Percentiles rank a stretch among this genome's conserved stretches.
These are phyloP conservation scores for Chlorella sp. DNA, from an alignment of 139 green algal species.

Conservation along the genomic window DNA sequence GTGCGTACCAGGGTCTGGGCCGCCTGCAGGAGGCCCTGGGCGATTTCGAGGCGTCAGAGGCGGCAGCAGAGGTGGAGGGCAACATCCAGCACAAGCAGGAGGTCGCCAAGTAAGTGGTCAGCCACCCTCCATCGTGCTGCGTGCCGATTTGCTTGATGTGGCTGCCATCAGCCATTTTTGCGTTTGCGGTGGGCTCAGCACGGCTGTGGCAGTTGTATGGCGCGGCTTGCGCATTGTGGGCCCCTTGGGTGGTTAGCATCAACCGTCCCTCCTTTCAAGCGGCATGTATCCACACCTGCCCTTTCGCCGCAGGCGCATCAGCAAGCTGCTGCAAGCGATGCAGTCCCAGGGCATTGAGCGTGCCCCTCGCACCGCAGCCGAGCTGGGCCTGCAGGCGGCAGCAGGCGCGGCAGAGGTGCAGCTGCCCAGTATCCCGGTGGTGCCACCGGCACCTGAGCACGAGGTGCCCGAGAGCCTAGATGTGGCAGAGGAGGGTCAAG, in stretches of 20 bases:
- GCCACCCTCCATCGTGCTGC: no score
- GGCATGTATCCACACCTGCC: background rate
- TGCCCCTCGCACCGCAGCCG: background rate
- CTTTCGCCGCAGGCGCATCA: slow-evolving; percentile 4
- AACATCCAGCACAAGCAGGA: background rate
- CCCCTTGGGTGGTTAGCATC: no score
- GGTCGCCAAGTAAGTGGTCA: slow-evolving; percentile 8
- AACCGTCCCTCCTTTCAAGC: background rate
- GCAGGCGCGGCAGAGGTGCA: background rate
- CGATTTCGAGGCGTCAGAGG: background rate
- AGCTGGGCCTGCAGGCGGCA: background rate
- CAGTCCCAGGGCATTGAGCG: background rate
- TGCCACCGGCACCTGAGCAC: background rate
- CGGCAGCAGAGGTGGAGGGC: background rate
- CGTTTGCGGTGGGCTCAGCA: no score
- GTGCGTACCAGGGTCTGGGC: background rate
- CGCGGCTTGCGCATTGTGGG: no score
- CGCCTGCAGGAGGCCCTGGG: slow-evolving; percentile 17
- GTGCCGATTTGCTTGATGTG: no score
- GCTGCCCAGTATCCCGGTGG: background rate
- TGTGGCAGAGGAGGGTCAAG: background rate
- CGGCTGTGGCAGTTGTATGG: no score
- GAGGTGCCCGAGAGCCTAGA: background rate
- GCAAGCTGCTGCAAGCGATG: background rate
- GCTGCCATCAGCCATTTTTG: no score